Evolutionary conservation across 139 green algal species (phyloP), one percentile per base, ranked within the genome.

Genomic region (Picochlorum costavermella): DNA sequence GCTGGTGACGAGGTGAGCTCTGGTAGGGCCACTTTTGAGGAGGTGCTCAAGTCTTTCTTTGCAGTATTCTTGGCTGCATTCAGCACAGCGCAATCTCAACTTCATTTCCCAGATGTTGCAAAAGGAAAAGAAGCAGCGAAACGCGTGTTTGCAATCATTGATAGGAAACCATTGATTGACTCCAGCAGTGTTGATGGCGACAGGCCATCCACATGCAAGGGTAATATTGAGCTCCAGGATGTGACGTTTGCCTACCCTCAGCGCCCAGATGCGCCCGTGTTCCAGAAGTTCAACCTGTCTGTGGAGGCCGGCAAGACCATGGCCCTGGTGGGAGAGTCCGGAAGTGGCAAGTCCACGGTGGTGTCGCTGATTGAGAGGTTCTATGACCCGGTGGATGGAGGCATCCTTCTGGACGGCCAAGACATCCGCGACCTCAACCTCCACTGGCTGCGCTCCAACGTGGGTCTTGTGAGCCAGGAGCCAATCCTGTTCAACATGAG

Each of bases 341-440:
- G 93, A 63, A 90, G 76, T 45, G 92, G 90, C 73, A 98, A 98
- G 79, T 87, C 70, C 44, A 97, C 91, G 10, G 83, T 96, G 5
- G 73, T 98, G 6, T 66, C 70, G 0, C 83, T 96, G 5, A 71
- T 96, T 11, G 79, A 95, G 72, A 78, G 90, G 50, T 96, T 96
- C 70, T 96, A 96, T 67, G 75, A 88, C 51, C 80, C 78, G 1
- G 45, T 70, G 28, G 44, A 40, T 2, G 82, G 84, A 4, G 16
- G 37, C 37, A 45, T 72, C 33, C 31, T 85, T 44, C 73, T 99
- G 30, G 86, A 95, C 56, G 89, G 86, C 31, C 43, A 56, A 13
- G 84, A 97, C 70, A 65, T 96, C 2, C 50, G 49, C 33, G 20
- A 66, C 12, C 83, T 96, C 62, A 85, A 96, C 48, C 64, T 95